A percentile compares a stretch with the other conserved stretches of the same genome.
These are phyloP conservation scores for Castanea mollissima DNA, from an alignment of 306 rosid genomes.

Conservation along the genomic window DNA sequence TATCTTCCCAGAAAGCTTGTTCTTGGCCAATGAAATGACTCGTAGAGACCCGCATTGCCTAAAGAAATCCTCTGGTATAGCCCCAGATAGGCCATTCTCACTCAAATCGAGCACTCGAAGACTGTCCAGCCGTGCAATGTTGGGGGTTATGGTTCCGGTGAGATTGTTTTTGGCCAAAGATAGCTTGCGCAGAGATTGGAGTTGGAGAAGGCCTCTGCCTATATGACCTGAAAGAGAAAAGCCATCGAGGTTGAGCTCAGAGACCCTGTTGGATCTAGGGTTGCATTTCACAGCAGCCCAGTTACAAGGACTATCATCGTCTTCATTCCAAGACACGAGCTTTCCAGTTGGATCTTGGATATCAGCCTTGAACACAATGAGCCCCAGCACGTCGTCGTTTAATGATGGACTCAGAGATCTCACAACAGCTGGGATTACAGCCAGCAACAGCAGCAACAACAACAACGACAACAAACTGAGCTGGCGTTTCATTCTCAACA, in stretches of 20 bases:
- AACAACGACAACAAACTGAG: conserved; percentile 17
- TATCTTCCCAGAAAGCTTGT: conserved; percentile 66
- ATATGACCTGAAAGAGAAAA: conserved; percentile 77
- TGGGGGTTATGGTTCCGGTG: conserved; percentile 65
- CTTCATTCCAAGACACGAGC: conserved; percentile 82
- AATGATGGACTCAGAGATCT: conserved; percentile 69
- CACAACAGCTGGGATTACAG: conserved; percentile 37
- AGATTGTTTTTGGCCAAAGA: conserved; percentile 75
- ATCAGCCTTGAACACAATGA: conserved; percentile 92
- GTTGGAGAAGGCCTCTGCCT: conserved; percentile 73
- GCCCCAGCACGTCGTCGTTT: conserved; percentile 92
- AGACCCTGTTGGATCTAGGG: conserved; percentile 88
- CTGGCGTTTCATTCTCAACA: conserved; percentile 40
- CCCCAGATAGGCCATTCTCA: conserved; percentile 66
- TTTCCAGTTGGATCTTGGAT: conserved; percentile 78
- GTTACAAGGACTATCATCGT: conserved; percentile 69
- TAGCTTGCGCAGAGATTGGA: conserved; percentile 68
- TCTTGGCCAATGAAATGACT: conserved; percentile 58
- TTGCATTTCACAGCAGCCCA: conserved; percentile 87
- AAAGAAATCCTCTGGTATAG: conserved; percentile 67
- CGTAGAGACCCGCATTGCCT: conserved; percentile 94
- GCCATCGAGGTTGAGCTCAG: conserved; percentile 77
- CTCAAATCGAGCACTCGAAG: conserved; percentile 83
- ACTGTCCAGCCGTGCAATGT: conserved; percentile 57
- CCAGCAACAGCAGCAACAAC: conserved; percentile 26